Base-by-base conservation (phyloP, 1,284 basidiomycete genomes). In the Earliella scabrosa region DNA sequence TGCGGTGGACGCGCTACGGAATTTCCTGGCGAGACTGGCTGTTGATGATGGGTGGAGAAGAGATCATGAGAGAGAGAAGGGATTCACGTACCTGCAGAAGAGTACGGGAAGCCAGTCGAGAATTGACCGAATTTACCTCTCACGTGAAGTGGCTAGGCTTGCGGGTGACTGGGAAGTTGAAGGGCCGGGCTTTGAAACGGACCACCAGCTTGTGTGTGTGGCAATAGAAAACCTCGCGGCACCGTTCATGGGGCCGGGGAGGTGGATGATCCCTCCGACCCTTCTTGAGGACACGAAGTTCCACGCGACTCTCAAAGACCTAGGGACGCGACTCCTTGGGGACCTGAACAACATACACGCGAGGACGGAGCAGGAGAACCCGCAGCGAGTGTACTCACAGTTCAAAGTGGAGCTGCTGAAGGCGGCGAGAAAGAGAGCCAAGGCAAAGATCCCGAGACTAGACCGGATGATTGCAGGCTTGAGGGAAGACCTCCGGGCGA, bases 51-150 rank as follows among this genome's bases (percentile, higher is more conserved):
- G 32, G 2, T 16, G 6, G 3, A 7, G 41, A 8, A 13, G 11
- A 14, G 14, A 20, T 14, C 14, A 23, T 3, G 14, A 24, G 16
- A 8, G 26, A 21, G 24, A n/a, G n/a, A n/a, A n/a, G 2, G 4
- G 23, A 1, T 79, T 64, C 63, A 72, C 75, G 0, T 35, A 34
- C 32, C 3, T 52, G 1, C 67, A 73, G 31, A 29, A 46, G 4
- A 32, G 45, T 0, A 52, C 54, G 1, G 51, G 56, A 0, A 18
- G 9, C 6, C 4, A 2, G 54, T 75, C 76, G 0, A 32, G 75
- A 1, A 66, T 79, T 0, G 76, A 80, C 63, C 23, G 73, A 16
- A 75, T 77, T 26, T 77, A 77, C 50, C 10, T 45, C 0, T 27
- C 20, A 6, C 11, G 14, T 0, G 18, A 40, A 1, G 1, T 49